Base-by-base conservation (phyloP, 495 filamentous ascomycete genomes). In the Hypoxylon perforatum region DNA sequence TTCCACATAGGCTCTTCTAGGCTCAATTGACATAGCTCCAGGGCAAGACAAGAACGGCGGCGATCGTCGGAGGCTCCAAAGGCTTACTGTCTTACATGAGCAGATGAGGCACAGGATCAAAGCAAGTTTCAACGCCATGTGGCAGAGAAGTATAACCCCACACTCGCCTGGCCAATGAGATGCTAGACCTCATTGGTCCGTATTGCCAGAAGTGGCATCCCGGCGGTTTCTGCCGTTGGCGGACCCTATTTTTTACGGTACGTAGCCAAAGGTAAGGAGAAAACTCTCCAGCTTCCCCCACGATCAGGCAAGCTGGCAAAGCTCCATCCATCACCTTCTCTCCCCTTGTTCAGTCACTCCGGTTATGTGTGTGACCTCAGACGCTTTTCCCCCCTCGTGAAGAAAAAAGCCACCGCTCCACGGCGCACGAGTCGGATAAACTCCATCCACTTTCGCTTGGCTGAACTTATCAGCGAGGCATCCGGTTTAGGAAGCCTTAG, bases 191-290 rank as follows among this genome's bases (percentile, higher is more conserved):
- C 50, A 57, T 53, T 61, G 51, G 44, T 50, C 51, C 60, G 66
- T 51, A 60, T 69, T 69, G 55, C 66, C 66, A 48, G 17, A 61
- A 61, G 41, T 10, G 66, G 66, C 35, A 69, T 69, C 51, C 66
- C 66, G 66, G 44, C 55, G 38, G 50, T 50, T 38, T 63, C 49
- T 63, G 33, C 65, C 59, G 58, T 61, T 53, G 30, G 28, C 52
- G 38, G 50, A 62, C 52, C 30, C 45, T 55, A 30, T 41, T 55
- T 33, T 17, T n/a, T 23, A 10, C 8, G 47, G 28, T 56, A 57
- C 52, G 53, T 65, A 35, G 48, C 17, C 3, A 21, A 33, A 7
- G 52, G 18, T n/a, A 57, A 21, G 39, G 39, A 47, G 35, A 57
- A 54, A 52, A 48, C 10, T 56, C 22, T 69, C 53, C 35, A 63